Evolutionary conservation across 805 yeast genomes (phyloP).

Genomic region (Candida hispaniensis): DNA sequence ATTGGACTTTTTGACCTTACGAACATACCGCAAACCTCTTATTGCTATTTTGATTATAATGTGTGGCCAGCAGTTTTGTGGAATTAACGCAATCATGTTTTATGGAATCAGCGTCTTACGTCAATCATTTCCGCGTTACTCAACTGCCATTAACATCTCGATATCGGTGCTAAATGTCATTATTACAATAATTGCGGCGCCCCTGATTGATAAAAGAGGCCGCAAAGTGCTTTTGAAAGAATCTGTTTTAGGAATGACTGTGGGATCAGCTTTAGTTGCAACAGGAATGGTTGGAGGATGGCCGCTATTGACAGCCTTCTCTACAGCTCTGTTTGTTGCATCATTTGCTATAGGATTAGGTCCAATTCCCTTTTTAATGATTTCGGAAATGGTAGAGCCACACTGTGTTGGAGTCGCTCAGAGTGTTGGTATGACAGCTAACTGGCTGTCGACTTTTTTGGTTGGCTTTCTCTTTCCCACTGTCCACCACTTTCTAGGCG

Average conservation of each 20-base stretch:
- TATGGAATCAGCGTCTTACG: slow-evolving; percentile 78
- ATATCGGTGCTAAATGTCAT: slow-evolving; percentile 66
- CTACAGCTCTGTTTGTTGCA: slow-evolving; percentile 43
- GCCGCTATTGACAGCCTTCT: slow-evolving; percentile 7
- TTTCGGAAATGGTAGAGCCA: slow-evolving; percentile 78
- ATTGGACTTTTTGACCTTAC: slow-evolving; percentile 39
- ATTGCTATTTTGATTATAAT: slow-evolving; percentile 60
- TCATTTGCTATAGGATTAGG: slow-evolving; percentile 90
- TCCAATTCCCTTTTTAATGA: slow-evolving; percentile 85
- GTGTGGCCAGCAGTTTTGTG: slow-evolving; percentile 82
- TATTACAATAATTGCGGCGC: slow-evolving; percentile 64
- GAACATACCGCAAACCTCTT: slow-evolving; percentile 47
- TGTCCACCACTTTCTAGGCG: slow-evolving; percentile 54
- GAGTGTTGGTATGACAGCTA: slow-evolving; percentile 81
- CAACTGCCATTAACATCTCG: slow-evolving; percentile 61
- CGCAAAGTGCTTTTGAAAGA: slow-evolving; percentile 58
- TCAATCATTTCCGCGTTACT: slow-evolving; percentile 55
- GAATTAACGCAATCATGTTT: slow-evolving; percentile 84
- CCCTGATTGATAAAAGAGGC: slow-evolving; percentile 65
- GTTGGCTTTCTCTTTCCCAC: slow-evolving; percentile 71
- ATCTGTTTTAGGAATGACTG: slow-evolving; percentile 60
- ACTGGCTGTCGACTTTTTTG: slow-evolving; percentile 82
- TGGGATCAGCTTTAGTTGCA: slow-evolving; percentile 53
- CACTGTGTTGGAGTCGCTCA: slow-evolving; percentile 80
- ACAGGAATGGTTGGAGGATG: slow-evolving; percentile 39